Conservation (phyloP, 305 asterid genomes). For the Vinca major region DNA sequence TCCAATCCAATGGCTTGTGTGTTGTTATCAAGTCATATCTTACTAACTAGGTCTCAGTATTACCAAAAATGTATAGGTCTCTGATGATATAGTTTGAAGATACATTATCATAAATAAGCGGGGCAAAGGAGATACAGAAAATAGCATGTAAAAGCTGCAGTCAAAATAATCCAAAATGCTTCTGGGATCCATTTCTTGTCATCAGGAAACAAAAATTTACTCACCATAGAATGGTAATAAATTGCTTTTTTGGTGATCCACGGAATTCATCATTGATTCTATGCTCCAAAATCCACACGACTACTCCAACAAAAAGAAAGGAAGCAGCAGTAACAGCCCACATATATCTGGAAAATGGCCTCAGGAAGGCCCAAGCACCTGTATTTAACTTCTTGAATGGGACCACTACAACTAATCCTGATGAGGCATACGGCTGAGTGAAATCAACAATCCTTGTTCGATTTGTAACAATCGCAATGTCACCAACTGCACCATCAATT, state of each 20-base stretch:
- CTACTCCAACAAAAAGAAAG: slow-evolving; percentile 34
- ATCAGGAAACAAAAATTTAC: slow-evolving; percentile 10
- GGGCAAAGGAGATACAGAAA: neutral
- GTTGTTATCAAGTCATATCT: neutral
- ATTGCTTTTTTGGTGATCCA: slow-evolving; percentile 39
- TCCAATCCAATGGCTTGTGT: no score
- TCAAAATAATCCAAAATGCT: no score
- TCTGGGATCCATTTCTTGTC: slow-evolving; percentile 1
- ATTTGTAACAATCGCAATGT: slow-evolving; percentile 61
- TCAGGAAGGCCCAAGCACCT: slow-evolving; percentile 44
- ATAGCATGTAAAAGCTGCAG: neutral
- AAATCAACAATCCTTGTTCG: slow-evolving; percentile 56
- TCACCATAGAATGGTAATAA: slow-evolving; percentile 38
- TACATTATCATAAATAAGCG: neutral
- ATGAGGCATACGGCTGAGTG: slow-evolving; percentile 41
- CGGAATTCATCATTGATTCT: slow-evolving; percentile 42
- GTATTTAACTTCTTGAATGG: slow-evolving; percentile 31
- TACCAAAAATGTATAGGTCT: neutral
- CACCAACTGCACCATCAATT: slow-evolving; percentile 78
- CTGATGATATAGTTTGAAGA: neutral
- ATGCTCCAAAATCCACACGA: slow-evolving; percentile 46
- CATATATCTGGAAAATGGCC: slow-evolving; percentile 33
- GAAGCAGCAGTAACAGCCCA: slow-evolving; percentile 39
- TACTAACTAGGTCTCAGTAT: neutral
- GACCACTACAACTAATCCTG: slow-evolving; percentile 43